A percentile compares a stretch with the other conserved stretches of the same genome.
phyloP scores from a whole-genome alignment of 495 filamentous ascomycete species.

The Lepraria neglecta region DNA sequence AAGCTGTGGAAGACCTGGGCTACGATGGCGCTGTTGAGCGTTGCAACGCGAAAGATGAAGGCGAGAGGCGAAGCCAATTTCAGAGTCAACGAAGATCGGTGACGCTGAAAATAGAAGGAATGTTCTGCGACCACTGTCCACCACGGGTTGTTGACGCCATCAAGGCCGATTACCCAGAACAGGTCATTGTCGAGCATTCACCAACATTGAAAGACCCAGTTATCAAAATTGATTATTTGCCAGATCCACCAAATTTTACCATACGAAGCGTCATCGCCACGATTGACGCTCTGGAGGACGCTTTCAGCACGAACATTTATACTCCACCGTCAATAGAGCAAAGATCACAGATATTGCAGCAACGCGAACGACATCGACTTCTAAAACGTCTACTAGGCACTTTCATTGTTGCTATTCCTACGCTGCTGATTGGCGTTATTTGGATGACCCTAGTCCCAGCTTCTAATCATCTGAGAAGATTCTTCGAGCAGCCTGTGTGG shows the following conservation, averaged over 20 bases:
- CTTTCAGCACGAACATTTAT: slow-evolving; percentile 62
- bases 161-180: slow-evolving; percentile 40
- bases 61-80: slow-evolving; percentile 5
- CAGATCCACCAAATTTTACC: slow-evolving; percentile 63
- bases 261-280: slow-evolving; percentile 64
- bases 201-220: slow-evolving; percentile 55
- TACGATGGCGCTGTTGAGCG: slow-evolving; percentile 63
- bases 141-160: slow-evolving; percentile 51
- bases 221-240: slow-evolving; percentile 63
- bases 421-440: slow-evolving; percentile 83
- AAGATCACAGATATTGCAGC: slow-evolving; percentile 64
- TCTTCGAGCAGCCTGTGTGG: slow-evolving; percentile 64
- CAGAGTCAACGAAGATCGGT: slow-evolving; percentile 48
- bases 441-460: slow-evolving; percentile 76
- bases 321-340: slow-evolving; percentile 84
- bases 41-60: slow-evolving; percentile 1
- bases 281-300: slow-evolving; percentile 57
- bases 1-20: slow-evolving; percentile 72
- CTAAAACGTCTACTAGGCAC: slow-evolving; percentile 62
- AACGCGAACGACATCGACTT: slow-evolving; percentile 55
- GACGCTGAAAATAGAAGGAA: slow-evolving; percentile 65
- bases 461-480: slow-evolving; percentile 49
- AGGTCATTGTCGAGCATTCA: slow-evolving; percentile 43
- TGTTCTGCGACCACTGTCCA: slow-evolving; percentile 85
- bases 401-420: slow-evolving; percentile 71